Conservation (phyloP, 2,329 filamentous ascomycete genomes). For the Aspergillus candidus region DNA sequence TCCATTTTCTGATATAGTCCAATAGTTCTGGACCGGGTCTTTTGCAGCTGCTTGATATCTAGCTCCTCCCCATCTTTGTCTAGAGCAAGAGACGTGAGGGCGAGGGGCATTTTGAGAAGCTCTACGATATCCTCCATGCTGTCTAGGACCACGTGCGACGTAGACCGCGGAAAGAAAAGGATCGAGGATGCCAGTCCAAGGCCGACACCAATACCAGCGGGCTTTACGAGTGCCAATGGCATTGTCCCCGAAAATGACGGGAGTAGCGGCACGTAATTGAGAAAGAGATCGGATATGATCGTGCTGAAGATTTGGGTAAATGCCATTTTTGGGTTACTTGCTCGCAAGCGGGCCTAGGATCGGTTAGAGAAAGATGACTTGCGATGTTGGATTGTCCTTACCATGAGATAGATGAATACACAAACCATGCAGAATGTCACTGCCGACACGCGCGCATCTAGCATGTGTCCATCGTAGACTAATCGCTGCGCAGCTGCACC, state of each 20-base stretch:
- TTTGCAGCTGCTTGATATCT: constrained; percentile 18
- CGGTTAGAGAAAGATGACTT: neutral
- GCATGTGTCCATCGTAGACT: constrained; percentile 43
- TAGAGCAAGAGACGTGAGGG: constrained; percentile 21
- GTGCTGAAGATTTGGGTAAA: constrained; percentile 44
- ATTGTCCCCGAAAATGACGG: constrained; percentile 39
- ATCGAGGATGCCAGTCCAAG: constrained; percentile 42
- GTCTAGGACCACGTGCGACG: constrained; percentile 40
- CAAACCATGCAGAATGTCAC: constrained; percentile 35
- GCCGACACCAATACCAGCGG: constrained; percentile 42
- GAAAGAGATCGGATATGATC: constrained; percentile 43
- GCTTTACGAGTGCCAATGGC: constrained; percentile 38
- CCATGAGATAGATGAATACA: constrained; percentile 42
- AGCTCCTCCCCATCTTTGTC: constrained; percentile 12
- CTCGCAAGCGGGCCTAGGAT: constrained; percentile 38
- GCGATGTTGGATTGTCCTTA: constrained; percentile 4
- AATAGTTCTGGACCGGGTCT: constrained; percentile 32
- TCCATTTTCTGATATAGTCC: constrained; percentile 34
- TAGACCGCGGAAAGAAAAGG: constrained; percentile 47
- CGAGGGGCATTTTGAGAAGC: constrained; percentile 25
- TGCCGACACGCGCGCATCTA: constrained; percentile 42
- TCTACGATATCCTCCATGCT: constrained; percentile 26
- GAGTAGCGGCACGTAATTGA: constrained; percentile 41
- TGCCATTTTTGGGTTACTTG: constrained; percentile 42
- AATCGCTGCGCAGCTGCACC: constrained; percentile 31